These are phyloP conservation scores for Capronia americana DNA, from an alignment of 2,329 filamentous ascomycete species.

Conservation along the genomic window DNA sequence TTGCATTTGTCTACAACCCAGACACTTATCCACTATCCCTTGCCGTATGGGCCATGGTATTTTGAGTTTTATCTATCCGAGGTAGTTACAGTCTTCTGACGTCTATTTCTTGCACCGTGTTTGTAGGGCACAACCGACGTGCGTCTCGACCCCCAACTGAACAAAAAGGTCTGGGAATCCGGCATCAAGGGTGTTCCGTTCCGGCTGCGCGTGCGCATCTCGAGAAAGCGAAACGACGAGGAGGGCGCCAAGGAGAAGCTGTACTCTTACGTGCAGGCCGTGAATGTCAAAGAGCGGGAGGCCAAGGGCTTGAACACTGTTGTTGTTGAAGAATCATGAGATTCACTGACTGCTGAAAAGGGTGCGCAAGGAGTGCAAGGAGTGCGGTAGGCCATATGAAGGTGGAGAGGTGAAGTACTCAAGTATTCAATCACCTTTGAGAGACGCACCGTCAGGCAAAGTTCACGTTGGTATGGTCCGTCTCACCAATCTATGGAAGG, in stretches of 20 bases:
- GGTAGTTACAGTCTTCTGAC: neutral
- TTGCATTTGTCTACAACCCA: conserved; percentile 11
- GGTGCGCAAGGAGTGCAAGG: neutral
- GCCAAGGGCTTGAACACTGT: conserved; percentile 95
- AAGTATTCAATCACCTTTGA: neutral
- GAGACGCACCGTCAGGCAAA: neutral
- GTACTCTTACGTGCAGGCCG: conserved; percentile 99
- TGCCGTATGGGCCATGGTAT: neutral
- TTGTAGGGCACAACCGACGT: conserved; percentile 91
- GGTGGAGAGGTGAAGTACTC: neutral
- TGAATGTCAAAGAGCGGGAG: conserved; percentile 88
- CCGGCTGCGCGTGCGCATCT: conserved; percentile 97
- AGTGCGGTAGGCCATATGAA: neutral
- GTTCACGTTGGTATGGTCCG: neutral
- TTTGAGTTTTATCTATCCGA: neutral
- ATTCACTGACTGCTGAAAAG: neutral
- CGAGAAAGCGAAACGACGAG: conserved; percentile 99
- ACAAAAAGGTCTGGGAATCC: conserved; percentile 99
- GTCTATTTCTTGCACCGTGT: neutral
- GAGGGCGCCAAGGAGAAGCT: conserved; percentile 99
- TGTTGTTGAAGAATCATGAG: conserved; percentile 74
- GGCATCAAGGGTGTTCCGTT: conserved; percentile 99
- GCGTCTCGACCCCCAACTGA: conserved; percentile 96
- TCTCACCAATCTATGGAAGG: neutral
- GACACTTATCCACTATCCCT: neutral